Percentiles rank a stretch among this genome's conserved stretches.
Evolutionary conservation across 2,329 filamentous ascomycete species (phyloP).

Genomic region (Penicillium sp.): DNA sequence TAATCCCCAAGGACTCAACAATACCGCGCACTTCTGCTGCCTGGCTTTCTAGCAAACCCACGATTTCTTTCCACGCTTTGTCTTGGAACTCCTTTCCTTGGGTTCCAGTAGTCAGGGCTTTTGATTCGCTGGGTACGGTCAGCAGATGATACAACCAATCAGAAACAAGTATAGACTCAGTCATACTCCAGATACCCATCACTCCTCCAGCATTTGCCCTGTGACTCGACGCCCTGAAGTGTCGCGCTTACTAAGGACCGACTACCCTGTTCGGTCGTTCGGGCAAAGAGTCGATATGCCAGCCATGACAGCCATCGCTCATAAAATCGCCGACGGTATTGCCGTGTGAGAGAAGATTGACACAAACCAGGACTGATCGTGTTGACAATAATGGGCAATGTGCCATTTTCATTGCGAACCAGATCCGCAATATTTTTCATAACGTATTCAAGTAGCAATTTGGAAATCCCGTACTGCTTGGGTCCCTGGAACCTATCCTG

Average conservation of each 20-base stretch:
- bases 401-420: constrained; percentile 33
- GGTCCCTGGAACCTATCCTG: constrained; percentile 29
- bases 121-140: constrained; percentile 32
- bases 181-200: constrained; percentile 40
- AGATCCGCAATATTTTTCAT: constrained; percentile 39
- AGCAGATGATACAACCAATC: constrained; percentile 6
- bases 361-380: constrained; percentile 49
- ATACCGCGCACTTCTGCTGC: constrained; percentile 20
- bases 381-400: constrained; percentile 45
- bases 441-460: constrained; percentile 45
- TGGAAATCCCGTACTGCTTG: constrained; percentile 44
- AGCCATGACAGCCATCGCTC: constrained; percentile 36
- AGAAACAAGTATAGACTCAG: neutral
- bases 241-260: constrained; percentile 46
- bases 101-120: constrained; percentile 31
- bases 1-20: neutral
- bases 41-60: constrained; percentile 31
- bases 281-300: constrained; percentile 41
- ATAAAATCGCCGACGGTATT: constrained; percentile 38
- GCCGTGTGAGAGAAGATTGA: constrained; percentile 42
- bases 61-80: constrained; percentile 45
- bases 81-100: constrained; percentile 39
- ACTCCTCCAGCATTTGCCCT: constrained; percentile 48
- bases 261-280: constrained; percentile 47
- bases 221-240: constrained; percentile 42